Evolutionary conservation across 2,329 filamentous ascomycete species (phyloP).

Genomic region (Nemania abortiva): DNA sequence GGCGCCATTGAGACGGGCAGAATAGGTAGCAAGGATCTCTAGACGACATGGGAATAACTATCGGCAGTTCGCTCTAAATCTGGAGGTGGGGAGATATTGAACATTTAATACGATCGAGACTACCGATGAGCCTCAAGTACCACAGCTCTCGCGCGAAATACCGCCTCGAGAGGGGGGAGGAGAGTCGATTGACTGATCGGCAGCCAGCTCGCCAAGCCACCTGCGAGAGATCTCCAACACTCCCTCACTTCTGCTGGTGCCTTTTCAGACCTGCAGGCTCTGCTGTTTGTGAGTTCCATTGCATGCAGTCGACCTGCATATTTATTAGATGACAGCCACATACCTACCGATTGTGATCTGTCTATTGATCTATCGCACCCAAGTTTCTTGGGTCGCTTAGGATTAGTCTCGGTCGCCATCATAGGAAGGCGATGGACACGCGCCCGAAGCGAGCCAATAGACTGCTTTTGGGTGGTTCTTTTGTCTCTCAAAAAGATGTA

Average conservation of each 20-base stretch:
- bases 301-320: constrained; percentile 5
- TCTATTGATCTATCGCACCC: background rate
- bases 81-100: background rate
- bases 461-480: background rate
- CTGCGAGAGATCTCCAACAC: background rate
- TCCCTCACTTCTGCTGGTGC: background rate
- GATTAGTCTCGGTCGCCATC: background rate
- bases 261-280: background rate
- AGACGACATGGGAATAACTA: background rate
- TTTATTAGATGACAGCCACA: background rate
- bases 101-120: constrained; percentile 6
- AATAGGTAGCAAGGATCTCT: background rate
- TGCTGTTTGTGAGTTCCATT: background rate
- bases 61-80: background rate
- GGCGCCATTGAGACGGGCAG: constrained; percentile 18
- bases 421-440: background rate
- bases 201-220: background rate
- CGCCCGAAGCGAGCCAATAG: background rate
- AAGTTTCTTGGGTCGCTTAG: background rate
- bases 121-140: background rate
- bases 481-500: background rate
- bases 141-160: background rate
- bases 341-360: background rate
- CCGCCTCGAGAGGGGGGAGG: background rate
- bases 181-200: background rate